phyloP scores from a whole-genome alignment of 176 grass and related monocot species.

The Oryza glumipatula region DNA sequence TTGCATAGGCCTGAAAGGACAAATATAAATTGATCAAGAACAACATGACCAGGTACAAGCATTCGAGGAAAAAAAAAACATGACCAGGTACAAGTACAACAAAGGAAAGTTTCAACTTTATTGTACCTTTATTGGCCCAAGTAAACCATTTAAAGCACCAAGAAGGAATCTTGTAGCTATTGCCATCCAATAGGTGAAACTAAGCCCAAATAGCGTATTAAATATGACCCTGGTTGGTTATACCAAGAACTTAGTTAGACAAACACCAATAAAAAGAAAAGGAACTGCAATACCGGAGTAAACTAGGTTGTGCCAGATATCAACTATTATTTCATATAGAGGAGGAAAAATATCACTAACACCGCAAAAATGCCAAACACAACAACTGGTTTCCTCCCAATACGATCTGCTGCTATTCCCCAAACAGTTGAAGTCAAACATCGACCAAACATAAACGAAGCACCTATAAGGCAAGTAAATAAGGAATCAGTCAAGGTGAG shows the following conservation, averaged over 20 bases:
- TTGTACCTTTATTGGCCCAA: conserved; percentile 86
- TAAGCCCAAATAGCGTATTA: conserved; percentile 89
- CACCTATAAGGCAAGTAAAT: conserved; percentile 63
- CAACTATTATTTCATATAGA: not conserved
- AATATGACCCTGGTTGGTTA: conserved; percentile 78
- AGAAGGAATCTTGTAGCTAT: conserved; percentile 83
- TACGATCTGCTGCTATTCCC: conserved; percentile 80
- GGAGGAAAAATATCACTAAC: conserved; percentile 65
- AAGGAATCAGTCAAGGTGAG: not conserved
- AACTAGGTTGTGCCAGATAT: not conserved
- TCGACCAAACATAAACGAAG: conserved; percentile 95
- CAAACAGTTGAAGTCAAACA: conserved; percentile 83
- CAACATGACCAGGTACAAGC: not conserved
- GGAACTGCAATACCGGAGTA: not conserved
- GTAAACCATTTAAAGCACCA: conserved; percentile 83
- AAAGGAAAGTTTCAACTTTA: not conserved
- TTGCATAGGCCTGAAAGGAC: conserved; percentile 73
- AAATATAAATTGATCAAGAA: not conserved
- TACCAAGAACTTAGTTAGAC: conserved; percentile 28
- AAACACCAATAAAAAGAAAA: not conserved
- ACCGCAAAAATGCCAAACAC: conserved; percentile 74
- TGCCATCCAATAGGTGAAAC: conserved; percentile 91
- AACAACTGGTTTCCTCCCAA: conserved; percentile 90
- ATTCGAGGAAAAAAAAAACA: not conserved
- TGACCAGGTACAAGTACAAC: not conserved